These are phyloP conservation scores for Ceratobasidium sp. DNA, from an alignment of 1,284 basidiomycete genomes.

Conservation along the genomic window DNA sequence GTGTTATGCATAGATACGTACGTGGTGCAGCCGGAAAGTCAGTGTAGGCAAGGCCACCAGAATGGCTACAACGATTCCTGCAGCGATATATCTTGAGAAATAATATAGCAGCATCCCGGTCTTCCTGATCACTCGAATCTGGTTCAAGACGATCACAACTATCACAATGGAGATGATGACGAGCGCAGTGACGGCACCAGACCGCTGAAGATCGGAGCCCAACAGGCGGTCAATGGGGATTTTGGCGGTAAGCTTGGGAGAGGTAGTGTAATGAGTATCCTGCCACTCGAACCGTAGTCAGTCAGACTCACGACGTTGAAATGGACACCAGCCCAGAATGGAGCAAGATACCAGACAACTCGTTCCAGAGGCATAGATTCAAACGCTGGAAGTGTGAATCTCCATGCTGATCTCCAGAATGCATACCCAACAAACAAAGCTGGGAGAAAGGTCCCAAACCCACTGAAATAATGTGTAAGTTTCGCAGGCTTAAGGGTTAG, in stretches of 20 bases:
- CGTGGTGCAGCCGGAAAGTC: slow-evolving; percentile 72
- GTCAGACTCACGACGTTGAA: slow-evolving; percentile 52
- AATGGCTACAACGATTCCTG: slow-evolving; percentile 72
- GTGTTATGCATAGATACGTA: not conserved
- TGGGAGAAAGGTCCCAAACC: slow-evolving; percentile 82
- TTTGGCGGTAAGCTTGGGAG: slow-evolving; percentile 62
- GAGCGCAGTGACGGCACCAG: slow-evolving; percentile 76
- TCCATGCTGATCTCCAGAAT: slow-evolving; percentile 80
- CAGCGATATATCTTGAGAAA: slow-evolving; percentile 72
- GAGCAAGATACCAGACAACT: slow-evolving; percentile 75
- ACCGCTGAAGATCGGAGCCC: slow-evolving; percentile 70
- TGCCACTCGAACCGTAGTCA: slow-evolving; percentile 15
- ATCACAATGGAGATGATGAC: slow-evolving; percentile 76
- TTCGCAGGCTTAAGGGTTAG: no score
- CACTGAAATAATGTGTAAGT: slow-evolving; percentile 48
- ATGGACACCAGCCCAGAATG: slow-evolving; percentile 75
- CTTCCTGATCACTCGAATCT: slow-evolving; percentile 83
- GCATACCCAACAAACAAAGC: slow-evolving; percentile 80
- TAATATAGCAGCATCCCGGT: slow-evolving; percentile 85
- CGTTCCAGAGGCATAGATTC: slow-evolving; percentile 74
- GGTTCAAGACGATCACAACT: slow-evolving; percentile 71
- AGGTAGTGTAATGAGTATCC: slow-evolving; percentile 68
- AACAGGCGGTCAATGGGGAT: slow-evolving; percentile 81
- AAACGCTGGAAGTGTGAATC: slow-evolving; percentile 80
- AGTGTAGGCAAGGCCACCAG: slow-evolving; percentile 76